Base-by-base conservation (phyloP, 805 yeast genomes). In the Schwanniomyces vanrijiae region DNA sequence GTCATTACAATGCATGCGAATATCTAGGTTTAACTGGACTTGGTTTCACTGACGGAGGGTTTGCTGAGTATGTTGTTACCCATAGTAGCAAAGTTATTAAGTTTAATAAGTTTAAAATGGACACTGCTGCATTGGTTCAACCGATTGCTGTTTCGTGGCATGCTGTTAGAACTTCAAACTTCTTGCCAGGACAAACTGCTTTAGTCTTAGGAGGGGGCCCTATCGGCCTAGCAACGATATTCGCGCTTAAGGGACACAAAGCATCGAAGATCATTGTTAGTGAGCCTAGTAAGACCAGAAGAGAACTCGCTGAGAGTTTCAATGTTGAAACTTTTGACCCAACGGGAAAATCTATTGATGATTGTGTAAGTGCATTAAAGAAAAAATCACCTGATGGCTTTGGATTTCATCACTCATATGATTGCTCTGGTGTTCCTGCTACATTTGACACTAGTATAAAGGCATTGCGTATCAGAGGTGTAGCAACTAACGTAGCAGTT, bases 121-220 rank as follows among this genome's bases (percentile, higher is more conserved):
- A 69, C 48, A 61, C 68, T 31, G 82, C 82, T 4, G 84, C 85
- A 1, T 61, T 82, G 42, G 70, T 76, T 28, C 84, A 82, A 60
- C 86, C 87, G 3, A 60, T 82, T 37, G 66, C 82, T 6, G 86
- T 82, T 14, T 75, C 84, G 1, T 81, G 82, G 77, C 86, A 82
- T 54, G 84, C 84, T 0, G 78, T 76, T 26, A 68, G 73, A 48
- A 65, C 74, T 3, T 65, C 81, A 0, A 61, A 63, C 7, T 65
- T 76, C 52, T 46, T 60, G 44, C 61, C 55, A 8, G 82, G 82
- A 18, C 68, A 74, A 33, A 60, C 74, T 5, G 83, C 82, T 3
- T 62, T 81, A 40, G 78, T 82, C 13, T 57, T 82, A 13, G 86
- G 86, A 25, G 80, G 82, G 22, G 87, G 87, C 4, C 84, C 86